Evolutionary conservation across 176 grass and related monocot genomes (phyloP).

Genomic region (Ampelocalamus luodianensis): DNA sequence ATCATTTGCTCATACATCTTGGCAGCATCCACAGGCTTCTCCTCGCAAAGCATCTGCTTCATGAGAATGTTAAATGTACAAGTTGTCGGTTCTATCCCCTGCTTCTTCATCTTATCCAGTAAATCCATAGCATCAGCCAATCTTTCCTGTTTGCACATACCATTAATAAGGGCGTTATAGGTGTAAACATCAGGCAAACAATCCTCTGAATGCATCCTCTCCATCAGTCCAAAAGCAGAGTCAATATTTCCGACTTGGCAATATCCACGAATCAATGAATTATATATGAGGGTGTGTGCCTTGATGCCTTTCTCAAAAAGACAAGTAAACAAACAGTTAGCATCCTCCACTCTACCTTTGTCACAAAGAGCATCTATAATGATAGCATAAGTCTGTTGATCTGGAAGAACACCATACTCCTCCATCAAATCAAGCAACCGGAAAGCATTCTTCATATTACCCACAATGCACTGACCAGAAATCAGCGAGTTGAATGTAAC

Average conservation of each 20-base stretch:
- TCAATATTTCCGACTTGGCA: slow-evolving; percentile 48
- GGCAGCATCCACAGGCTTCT: not conserved
- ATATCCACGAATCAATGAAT: slow-evolving; percentile 29
- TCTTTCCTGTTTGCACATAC: slow-evolving; percentile 36
- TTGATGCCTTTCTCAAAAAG: slow-evolving; percentile 14
- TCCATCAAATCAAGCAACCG: slow-evolving; percentile 41
- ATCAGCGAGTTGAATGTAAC: slow-evolving; percentile 3
- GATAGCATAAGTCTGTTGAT: slow-evolving; percentile 39
- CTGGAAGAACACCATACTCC: slow-evolving; percentile 23
- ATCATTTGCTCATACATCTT: slow-evolving; percentile 14
- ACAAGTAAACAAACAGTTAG: slow-evolving; percentile 7
- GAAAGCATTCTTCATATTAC: not conserved
- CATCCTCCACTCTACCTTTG: not conserved
- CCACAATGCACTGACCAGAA: not conserved
- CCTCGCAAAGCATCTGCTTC: not conserved
- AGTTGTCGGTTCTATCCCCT: not conserved
- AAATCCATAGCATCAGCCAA: slow-evolving; percentile 20
- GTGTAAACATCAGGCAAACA: slow-evolving; percentile 39
- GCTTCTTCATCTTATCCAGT: slow-evolving; percentile 36
- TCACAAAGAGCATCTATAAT: slow-evolving; percentile 41
- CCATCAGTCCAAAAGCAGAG: slow-evolving; percentile 21
- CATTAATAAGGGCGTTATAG: slow-evolving; percentile 35
- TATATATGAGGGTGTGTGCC: slow-evolving; percentile 33
- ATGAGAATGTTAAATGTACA: slow-evolving; percentile 3
- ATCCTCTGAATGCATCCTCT: slow-evolving; percentile 22